Percentiles rank a stretch among this genome's conserved stretches.
phyloP scores from a whole-genome alignment of 164 flowering plant species.

The Tinospora cordifolia region DNA sequence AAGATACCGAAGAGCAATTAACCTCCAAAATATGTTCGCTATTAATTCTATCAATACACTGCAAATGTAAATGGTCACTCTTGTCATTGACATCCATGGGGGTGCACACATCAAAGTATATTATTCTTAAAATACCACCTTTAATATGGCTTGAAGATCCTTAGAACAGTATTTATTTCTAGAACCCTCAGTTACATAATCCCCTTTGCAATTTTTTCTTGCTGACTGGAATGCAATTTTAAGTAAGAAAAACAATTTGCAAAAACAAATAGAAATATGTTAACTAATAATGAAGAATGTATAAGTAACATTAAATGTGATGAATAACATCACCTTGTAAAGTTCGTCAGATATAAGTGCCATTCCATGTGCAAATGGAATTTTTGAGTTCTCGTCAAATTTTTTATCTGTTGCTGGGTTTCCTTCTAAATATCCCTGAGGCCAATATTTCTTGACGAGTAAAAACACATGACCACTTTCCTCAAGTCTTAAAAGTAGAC shows the following conservation, averaged over 20 bases:
- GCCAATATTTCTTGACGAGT: background rate
- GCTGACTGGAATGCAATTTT: background rate
- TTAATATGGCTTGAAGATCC: background rate
- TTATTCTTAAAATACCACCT: background rate
- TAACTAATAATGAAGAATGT: no score
- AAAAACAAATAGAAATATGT: no score
- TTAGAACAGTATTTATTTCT: background rate
- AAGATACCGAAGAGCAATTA: slow-evolving; percentile 21
- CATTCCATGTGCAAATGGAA: slow-evolving; percentile 36
- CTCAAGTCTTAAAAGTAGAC: background rate
- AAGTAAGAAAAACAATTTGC: no score
- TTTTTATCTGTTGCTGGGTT: slow-evolving; percentile 26
- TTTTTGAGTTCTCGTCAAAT: slow-evolving; percentile 16
- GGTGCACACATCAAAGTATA: no score
- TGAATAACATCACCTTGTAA: slow-evolving; percentile 28
- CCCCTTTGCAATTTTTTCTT: background rate
- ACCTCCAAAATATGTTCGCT: slow-evolving; percentile 29
- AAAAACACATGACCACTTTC: no score
- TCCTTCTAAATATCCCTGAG: slow-evolving; percentile 48
- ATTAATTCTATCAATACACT: slow-evolving; percentile 26
- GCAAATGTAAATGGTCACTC: slow-evolving; percentile 8
- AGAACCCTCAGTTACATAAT: background rate
- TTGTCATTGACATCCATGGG: no score
- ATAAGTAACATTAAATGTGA: background rate
- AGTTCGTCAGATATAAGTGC: slow-evolving; percentile 40